Evolutionary conservation across 495 filamentous ascomycete species (phyloP).

Genomic region (Penicillium cataractarum): DNA sequence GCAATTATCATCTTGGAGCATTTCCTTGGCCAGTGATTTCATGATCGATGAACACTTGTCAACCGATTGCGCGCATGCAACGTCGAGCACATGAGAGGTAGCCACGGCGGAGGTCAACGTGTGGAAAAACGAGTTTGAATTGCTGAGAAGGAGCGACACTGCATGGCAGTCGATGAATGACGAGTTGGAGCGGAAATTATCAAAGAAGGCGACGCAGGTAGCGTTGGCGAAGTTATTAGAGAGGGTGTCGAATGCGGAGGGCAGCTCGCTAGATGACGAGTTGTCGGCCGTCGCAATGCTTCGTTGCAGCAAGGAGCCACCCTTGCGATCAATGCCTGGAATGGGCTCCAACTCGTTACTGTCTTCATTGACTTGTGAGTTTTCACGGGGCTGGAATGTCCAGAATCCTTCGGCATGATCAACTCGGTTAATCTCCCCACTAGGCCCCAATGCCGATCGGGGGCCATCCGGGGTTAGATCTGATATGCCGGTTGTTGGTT

Average conservation of each 20-base stretch:
- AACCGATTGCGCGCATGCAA: slow-evolving; percentile 67
- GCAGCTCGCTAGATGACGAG: slow-evolving; percentile 49
- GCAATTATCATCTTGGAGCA: slow-evolving; percentile 65
- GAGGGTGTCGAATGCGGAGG: slow-evolving; percentile 73
- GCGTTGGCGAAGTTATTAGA: slow-evolving; percentile 67
- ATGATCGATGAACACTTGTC: slow-evolving; percentile 62
- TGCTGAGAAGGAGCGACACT: slow-evolving; percentile 72
- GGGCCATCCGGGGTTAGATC: slow-evolving; percentile 8
- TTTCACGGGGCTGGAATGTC: slow-evolving; percentile 2
- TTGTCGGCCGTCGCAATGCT: slow-evolving; percentile 27
- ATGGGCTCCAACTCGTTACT: not conserved
- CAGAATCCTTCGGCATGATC: slow-evolving; percentile 23
- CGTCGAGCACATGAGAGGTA: slow-evolving; percentile 72
- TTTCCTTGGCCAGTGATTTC: slow-evolving; percentile 56
- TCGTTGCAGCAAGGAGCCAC: not conserved
- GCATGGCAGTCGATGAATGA: slow-evolving; percentile 73
- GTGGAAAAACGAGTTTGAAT: slow-evolving; percentile 78
- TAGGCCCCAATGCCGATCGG: slow-evolving; percentile 21
- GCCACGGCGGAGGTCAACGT: slow-evolving; percentile 62
- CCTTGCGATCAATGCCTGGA: not conserved
- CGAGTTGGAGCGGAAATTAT: slow-evolving; percentile 61
- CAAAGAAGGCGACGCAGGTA: slow-evolving; percentile 70
- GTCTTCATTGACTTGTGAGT: not conserved
- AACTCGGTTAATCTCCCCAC: slow-evolving; percentile 27
- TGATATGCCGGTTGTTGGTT: slow-evolving; percentile 8